Evolutionary conservation across 805 yeast species (phyloP), one percentile per base, ranked within the genome.

Genomic region (Candida coquimbonensis): DNA sequence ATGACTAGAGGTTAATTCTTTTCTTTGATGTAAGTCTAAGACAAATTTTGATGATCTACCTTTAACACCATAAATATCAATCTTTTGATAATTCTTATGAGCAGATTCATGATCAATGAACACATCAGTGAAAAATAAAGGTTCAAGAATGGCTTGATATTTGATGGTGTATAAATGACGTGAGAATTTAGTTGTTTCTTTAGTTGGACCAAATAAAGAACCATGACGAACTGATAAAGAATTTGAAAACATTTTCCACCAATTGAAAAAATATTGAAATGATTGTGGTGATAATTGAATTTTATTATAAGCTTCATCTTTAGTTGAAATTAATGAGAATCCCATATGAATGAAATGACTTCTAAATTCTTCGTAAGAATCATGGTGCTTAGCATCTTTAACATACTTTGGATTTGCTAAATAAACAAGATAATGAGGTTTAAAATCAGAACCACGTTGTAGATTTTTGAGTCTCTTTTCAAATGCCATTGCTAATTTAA

Each of bases 191-290:
- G 78, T 78, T 9, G 79, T 68, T 29, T 73, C 63, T 44, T 71
- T 71, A 7, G 65, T 59, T 21, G 77, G 77, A 0, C 79, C 80
- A 67, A 87, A 91, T 24, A 93, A 59, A 1, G 66, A 62, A 0
- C 98, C 97, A 39, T 77, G 72, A 43, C 95, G 74, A 14, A 88
- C 75, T 0, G 98, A 96, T 19, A 90, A 68, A 45, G 83, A 81
- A 25, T 91, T 83, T n/a, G 83, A 75, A 63, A 91, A 91, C 52
- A 86, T 74, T 32, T 66, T 65, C 96, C 96, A 90, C 98, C 98
- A 93, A 5, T 63, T 59, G 56, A 79, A 80, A 66, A 93, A 89
- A 49, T 80, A 84, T 8, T 66, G 60, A 53, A 91, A 71, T 0
- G 81, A 74, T 5, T 68, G 69, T 2, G 96, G 96, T 3, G 89